Percentiles rank a stretch among this genome's conserved stretches.
Evolutionary conservation across 2,329 filamentous ascomycete species (phyloP).

Genomic region (Diaporthe batatas): DNA sequence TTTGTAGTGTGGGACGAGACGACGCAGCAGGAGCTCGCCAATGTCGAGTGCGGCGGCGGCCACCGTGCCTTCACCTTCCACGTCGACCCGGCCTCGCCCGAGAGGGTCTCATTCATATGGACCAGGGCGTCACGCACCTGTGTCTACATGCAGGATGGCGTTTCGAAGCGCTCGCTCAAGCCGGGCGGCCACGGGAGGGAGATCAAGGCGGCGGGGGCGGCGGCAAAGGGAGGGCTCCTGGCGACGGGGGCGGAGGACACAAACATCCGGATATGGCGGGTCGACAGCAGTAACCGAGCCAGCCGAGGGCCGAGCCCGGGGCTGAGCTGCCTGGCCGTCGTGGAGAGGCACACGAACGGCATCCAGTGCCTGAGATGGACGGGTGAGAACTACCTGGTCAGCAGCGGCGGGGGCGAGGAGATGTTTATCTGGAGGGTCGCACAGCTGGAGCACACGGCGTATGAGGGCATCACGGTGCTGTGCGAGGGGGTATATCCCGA

Average conservation of each 20-base stretch:
- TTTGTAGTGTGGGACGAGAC: conserved; percentile 88
- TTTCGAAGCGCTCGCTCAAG: conserved; percentile 66
- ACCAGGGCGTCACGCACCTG: conserved; percentile 66
- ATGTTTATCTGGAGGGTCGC: conserved; percentile 85
- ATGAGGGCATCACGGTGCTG: conserved; percentile 65
- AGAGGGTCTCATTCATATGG: conserved; percentile 71
- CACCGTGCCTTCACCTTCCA: conserved; percentile 80
- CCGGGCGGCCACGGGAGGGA: conserved; percentile 87
- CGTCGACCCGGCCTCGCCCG: conserved; percentile 39
- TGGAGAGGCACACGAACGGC: conserved; percentile 85
- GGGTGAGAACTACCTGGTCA: conserved; percentile 79
- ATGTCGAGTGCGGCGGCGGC: conserved; percentile 85
- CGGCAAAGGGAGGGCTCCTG: conserved; percentile 52
- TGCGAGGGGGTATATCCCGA: conserved; percentile 69
- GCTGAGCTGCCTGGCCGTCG: conserved; percentile 68
- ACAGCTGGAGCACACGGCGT: conserved; percentile 60
- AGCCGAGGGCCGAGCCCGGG: conserved; percentile 1
- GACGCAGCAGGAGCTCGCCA: conserved; percentile 75
- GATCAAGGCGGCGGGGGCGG: conserved; percentile 68
- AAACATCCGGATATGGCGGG: conserved; percentile 79
- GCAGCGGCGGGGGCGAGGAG: conserved; percentile 89
- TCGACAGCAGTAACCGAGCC: conserved; percentile 46
- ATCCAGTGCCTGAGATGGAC: conserved; percentile 87
- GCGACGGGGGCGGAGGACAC: conserved; percentile 82
- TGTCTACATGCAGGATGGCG: conserved; percentile 58